These are phyloP conservation scores for Emergomyces orientalis DNA, from an alignment of 2,329 filamentous ascomycete species.

Conservation along the genomic window DNA sequence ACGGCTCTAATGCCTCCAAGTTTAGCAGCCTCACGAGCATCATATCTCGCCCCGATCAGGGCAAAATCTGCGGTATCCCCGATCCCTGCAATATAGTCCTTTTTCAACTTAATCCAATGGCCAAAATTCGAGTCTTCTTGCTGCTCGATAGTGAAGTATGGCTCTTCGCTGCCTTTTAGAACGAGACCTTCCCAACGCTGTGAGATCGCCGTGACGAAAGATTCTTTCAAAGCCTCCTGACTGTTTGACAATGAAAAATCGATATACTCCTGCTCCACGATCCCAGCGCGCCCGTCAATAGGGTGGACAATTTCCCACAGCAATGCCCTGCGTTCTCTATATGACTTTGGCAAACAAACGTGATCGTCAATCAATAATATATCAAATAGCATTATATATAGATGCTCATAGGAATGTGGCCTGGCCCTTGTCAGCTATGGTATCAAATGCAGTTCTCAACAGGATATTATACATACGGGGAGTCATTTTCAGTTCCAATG, in stretches of 20 bases:
- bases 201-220: slow-evolving; percentile 59
- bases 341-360: slow-evolving; percentile 40
- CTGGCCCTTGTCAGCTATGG: slow-evolving; percentile 22
- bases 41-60: slow-evolving; percentile 64
- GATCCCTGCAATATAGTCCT: slow-evolving; percentile 68
- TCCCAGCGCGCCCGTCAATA: slow-evolving; percentile 53
- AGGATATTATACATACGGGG: slow-evolving; percentile 42
- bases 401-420: slow-evolving; percentile 45
- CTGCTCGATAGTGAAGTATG: slow-evolving; percentile 57
- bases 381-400: slow-evolving; percentile 55
- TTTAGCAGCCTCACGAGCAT: slow-evolving; percentile 52
- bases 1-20: slow-evolving; percentile 44
- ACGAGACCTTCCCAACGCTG: slow-evolving; percentile 68
- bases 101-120: slow-evolving; percentile 74
- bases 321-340: slow-evolving; percentile 37
- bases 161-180: slow-evolving; percentile 63
- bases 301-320: slow-evolving; percentile 48
- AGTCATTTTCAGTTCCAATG: slow-evolving; percentile 60
- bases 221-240: slow-evolving; percentile 47
- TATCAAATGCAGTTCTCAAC: background rate
- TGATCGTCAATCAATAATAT: slow-evolving; percentile 49
- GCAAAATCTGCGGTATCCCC: slow-evolving; percentile 79
- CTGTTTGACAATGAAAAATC: slow-evolving; percentile 52
- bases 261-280: slow-evolving; percentile 58
- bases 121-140: slow-evolving; percentile 22